These are phyloP conservation scores for Sicyos edulis DNA, from an alignment of 306 rosid genomes.

Conservation along the genomic window DNA sequence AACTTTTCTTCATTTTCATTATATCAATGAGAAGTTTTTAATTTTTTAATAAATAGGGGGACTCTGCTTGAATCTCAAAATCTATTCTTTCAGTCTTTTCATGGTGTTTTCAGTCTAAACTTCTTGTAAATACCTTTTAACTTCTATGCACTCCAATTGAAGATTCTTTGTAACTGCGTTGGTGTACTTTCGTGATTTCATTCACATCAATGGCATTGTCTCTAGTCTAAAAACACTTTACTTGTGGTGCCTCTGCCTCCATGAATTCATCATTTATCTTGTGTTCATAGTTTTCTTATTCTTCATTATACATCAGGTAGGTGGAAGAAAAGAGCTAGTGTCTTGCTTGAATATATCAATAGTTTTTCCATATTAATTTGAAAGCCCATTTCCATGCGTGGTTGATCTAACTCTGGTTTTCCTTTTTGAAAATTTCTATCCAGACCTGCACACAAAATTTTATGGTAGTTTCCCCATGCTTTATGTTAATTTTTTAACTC, in stretches of 20 bases:
- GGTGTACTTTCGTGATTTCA: background rate
- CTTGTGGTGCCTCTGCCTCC: background rate
- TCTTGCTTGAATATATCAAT: background rate
- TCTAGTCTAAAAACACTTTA: background rate
- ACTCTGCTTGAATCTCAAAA: background rate
- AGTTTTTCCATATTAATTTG: background rate
- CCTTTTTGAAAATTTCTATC: background rate
- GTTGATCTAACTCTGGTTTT: background rate
- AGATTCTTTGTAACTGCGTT: background rate
- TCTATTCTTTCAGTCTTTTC: background rate
- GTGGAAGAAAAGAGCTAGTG: background rate
- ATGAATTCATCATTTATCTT: background rate
- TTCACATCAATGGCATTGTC: constrained; percentile 1
- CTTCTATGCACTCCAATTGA: background rate
- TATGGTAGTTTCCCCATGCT: background rate
- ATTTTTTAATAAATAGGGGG: too few relatives aligned
- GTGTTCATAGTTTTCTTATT: background rate
- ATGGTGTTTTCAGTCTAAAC: background rate
- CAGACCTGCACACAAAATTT: background rate
- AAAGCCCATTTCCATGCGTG: background rate
- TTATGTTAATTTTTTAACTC: background rate
- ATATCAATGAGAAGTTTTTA: too few relatives aligned
- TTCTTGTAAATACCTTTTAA: background rate
- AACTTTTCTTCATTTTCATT: too few relatives aligned
- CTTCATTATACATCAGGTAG: background rate